These are phyloP conservation scores for Gynochthodes officinalis DNA, from an alignment of 257 asterid species.

Conservation along the genomic window DNA sequence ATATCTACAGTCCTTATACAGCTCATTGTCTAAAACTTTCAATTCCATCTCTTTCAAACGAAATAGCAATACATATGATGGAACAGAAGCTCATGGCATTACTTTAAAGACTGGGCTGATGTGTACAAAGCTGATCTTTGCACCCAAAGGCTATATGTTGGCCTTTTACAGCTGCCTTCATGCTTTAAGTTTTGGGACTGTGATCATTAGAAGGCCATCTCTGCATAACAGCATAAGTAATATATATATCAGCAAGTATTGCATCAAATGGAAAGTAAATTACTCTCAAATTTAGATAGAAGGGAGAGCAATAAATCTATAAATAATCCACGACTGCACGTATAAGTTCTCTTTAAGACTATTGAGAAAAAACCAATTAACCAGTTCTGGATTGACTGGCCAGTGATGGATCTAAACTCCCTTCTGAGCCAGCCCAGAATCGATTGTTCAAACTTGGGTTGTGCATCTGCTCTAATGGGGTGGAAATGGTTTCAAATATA, in stretches of 20 bases:
- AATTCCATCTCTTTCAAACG: not conserved
- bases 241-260: not conserved
- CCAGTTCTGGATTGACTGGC: too few species aligned
- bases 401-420: too few species aligned
- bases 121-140: not conserved
- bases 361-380: too few species aligned
- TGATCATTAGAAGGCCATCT: conserved; percentile 62
- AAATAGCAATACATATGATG: not conserved
- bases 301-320: not conserved
- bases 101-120: not conserved
- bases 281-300: not conserved
- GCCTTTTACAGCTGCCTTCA: conserved; percentile 52
- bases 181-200: conserved; percentile 52
- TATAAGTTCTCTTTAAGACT: too few species aligned
- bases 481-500: too few species aligned
- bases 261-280: not conserved
- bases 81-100: not conserved
- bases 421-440: too few species aligned
- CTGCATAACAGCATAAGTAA: conserved; percentile 56
- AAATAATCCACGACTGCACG: not conserved
- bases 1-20: not conserved
- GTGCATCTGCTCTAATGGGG: too few species aligned
- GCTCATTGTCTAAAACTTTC: not conserved
- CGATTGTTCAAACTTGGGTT: too few species aligned
- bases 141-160: conserved; percentile 27